These are phyloP conservation scores for Tuber umbilicatum DNA, from an alignment of 495 filamentous ascomycete species.

Conservation along the genomic window DNA sequence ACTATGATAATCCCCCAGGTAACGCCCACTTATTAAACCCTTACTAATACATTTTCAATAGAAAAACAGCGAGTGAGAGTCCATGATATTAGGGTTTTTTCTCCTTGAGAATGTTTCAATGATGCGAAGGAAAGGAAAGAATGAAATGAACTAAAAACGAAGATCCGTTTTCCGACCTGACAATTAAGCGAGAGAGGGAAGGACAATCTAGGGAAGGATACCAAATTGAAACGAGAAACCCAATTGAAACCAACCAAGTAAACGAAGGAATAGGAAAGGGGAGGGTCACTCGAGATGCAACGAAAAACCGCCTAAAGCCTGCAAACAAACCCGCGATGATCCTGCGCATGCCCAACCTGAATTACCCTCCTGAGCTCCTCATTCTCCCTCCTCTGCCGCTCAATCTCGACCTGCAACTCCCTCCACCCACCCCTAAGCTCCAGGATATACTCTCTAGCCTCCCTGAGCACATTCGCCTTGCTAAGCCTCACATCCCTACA, in stretches of 20 bases:
- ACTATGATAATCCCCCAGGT: not conserved
- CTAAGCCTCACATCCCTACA: conserved; percentile 35
- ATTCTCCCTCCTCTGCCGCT: conserved; percentile 28
- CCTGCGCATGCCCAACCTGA: conserved; percentile 30
- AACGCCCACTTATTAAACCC: not conserved
- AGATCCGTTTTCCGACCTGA: not conserved
- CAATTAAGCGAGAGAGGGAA: not conserved
- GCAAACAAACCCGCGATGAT: conserved; percentile 29
- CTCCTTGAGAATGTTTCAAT: not conserved
- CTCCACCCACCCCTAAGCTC: conserved; percentile 26
- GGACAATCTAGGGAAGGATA: not conserved
- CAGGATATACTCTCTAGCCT: conserved; percentile 38
- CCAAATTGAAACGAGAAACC: conserved; percentile 5
- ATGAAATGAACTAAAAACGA: not conserved
- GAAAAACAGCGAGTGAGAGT: conserved; percentile 3
- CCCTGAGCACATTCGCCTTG: conserved; percentile 40
- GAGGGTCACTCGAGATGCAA: not conserved
- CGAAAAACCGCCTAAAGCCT: conserved; percentile 19
- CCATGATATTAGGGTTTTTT: not conserved
- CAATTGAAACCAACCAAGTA: not conserved
- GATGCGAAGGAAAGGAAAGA: not conserved
- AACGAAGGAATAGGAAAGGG: not conserved
- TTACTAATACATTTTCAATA: not conserved
- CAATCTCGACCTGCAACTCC: conserved; percentile 28
- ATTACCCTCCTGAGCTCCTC: conserved; percentile 26